A percentile compares a stretch with the other conserved stretches of the same genome.
phyloP scores from a whole-genome alignment of 352 stramenopile species.

The Phytophthora fragariaefolia region DNA sequence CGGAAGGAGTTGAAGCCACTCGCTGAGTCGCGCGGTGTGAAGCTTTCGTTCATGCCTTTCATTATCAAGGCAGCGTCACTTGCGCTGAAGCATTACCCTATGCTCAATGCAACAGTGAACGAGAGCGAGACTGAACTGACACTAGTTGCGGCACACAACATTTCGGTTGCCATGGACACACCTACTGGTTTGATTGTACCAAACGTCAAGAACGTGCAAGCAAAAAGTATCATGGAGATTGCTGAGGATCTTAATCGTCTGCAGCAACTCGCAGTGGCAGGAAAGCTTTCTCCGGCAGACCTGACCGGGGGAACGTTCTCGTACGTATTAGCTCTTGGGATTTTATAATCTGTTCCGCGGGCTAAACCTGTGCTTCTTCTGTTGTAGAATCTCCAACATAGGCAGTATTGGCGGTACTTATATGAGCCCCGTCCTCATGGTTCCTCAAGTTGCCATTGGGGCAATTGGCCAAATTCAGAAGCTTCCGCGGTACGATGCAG shows the following conservation, averaged over 20 bases:
- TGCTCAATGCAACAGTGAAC: conserved; percentile 94
- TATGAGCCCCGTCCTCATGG: conserved; percentile 95
- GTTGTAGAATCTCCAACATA: conserved; percentile 91
- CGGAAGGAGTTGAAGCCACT: conserved; percentile 91
- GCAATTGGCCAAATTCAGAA: conserved; percentile 97
- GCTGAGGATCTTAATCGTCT: conserved; percentile 89
- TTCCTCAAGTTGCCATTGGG: conserved; percentile 97
- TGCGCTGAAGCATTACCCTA: conserved; percentile 93
- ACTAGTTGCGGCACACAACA: conserved; percentile 95
- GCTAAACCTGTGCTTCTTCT: too few species aligned
- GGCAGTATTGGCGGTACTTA: conserved; percentile 98
- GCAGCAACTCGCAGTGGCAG: conserved; percentile 79
- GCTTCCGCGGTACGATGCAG: conserved; percentile 93
- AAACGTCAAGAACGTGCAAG: conserved; percentile 95
- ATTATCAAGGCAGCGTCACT: conserved; percentile 96
- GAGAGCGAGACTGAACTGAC: conserved; percentile 87
- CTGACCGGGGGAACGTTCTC: conserved; percentile 93
- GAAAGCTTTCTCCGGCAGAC: conserved; percentile 87
- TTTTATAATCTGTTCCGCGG: neutral
- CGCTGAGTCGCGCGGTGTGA: conserved; percentile 77
- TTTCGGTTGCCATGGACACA: conserved; percentile 99
- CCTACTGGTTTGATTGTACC: conserved; percentile 96
- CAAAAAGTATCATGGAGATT: conserved; percentile 86
- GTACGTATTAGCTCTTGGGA: conserved; percentile 43
- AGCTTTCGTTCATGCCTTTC: conserved; percentile 97